These are phyloP conservation scores for Penicillium sp. DNA, from an alignment of 2,329 filamentous ascomycete species.

Conservation along the genomic window DNA sequence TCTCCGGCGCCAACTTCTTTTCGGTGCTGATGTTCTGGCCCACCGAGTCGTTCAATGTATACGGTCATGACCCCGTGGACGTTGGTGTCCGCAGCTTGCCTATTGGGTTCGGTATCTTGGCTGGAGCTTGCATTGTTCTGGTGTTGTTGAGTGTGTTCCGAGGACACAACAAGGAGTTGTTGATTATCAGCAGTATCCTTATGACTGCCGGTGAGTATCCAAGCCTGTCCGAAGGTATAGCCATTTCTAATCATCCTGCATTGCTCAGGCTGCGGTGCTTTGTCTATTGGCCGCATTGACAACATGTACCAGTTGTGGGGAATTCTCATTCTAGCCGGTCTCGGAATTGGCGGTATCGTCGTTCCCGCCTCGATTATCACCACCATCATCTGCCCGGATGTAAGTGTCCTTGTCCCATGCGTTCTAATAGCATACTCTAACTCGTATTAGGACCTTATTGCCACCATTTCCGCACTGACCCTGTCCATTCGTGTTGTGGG, in stretches of 20 bases:
- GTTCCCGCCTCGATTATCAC: conserved; percentile 65
- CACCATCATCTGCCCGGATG: conserved; percentile 65
- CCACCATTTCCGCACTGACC: conserved; percentile 63
- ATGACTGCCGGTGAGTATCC: conserved; percentile 57
- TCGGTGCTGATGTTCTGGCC: conserved; percentile 58
- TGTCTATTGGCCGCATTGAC: conserved; percentile 49
- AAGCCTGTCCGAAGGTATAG: neutral
- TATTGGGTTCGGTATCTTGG: conserved; percentile 60
- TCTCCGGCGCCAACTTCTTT: conserved; percentile 58
- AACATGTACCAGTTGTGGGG: conserved; percentile 55
- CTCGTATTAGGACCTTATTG: conserved; percentile 54
- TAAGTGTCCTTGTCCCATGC: conserved; percentile 15
- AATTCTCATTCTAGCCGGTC: conserved; percentile 56
- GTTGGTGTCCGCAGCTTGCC: conserved; percentile 63
- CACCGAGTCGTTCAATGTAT: conserved; percentile 61
- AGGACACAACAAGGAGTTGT: conserved; percentile 57
- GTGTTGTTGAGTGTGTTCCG: conserved; percentile 54
- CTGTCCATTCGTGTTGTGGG: conserved; percentile 66
- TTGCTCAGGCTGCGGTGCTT: conserved; percentile 48
- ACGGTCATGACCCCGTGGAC: conserved; percentile 59
- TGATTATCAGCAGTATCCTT: conserved; percentile 56
- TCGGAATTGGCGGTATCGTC: conserved; percentile 65
- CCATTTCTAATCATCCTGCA: neutral
- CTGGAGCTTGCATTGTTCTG: conserved; percentile 57
- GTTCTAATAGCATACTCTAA: neutral